phyloP scores from a whole-genome alignment of 768 basidiomycete species.

The Serendipita indica region DNA sequence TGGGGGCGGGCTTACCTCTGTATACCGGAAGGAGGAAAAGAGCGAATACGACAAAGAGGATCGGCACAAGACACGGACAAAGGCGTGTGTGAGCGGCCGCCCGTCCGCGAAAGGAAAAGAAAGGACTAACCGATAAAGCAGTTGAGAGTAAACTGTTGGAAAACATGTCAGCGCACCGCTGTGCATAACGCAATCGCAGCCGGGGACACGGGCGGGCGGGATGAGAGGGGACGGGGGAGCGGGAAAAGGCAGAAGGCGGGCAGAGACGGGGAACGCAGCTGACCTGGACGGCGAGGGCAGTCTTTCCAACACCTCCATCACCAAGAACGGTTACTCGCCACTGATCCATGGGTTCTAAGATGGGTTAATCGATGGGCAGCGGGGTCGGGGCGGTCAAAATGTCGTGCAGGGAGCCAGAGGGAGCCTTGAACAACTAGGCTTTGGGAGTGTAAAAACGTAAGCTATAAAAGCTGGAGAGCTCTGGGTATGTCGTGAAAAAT shows the following conservation, averaged over 20 bases:
- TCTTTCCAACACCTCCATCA: constrained; percentile 96
- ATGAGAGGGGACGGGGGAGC: background rate
- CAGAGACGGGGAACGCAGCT: constrained; percentile 20
- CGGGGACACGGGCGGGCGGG: background rate
- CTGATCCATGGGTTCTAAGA: constrained; percentile 70
- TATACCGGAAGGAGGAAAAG: background rate
- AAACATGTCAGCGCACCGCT: background rate
- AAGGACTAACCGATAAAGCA: constrained; percentile 77
- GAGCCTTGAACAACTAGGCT: too few relatives aligned
- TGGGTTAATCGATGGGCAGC: background rate
- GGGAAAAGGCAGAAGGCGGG: constrained; percentile 6
- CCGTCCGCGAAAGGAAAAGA: background rate
- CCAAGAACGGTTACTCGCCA: constrained; percentile 94
- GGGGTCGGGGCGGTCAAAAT: too few relatives aligned
- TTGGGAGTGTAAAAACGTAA: too few relatives aligned
- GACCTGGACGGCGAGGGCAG: constrained; percentile 89
- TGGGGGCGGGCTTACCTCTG: constrained; percentile 1
- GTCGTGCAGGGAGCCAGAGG: too few relatives aligned
- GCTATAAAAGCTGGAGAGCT: too few relatives aligned
- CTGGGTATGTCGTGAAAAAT: too few relatives aligned
- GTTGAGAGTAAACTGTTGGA: constrained; percentile 72
- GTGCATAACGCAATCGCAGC: background rate
- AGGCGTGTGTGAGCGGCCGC: background rate
- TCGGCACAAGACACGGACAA: background rate
- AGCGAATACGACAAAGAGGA: background rate